phyloP scores from a whole-genome alignment of 2,329 filamentous ascomycete species.

The Ilyonectria destructans region DNA sequence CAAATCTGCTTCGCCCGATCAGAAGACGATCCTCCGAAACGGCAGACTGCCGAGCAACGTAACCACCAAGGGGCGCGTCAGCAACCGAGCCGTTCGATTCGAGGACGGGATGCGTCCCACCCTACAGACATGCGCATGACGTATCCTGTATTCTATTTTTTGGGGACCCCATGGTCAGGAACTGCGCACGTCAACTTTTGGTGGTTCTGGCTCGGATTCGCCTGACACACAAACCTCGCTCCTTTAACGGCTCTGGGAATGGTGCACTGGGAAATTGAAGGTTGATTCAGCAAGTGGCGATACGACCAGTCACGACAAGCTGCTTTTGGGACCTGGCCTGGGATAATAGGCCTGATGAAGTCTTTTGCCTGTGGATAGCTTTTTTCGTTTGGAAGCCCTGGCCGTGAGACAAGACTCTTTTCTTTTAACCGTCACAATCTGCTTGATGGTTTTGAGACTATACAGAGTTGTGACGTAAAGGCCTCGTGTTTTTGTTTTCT shows the following conservation, averaged over 20 bases:
- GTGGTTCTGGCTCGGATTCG: conserved; percentile 48
- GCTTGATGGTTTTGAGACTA: conserved; percentile 42
- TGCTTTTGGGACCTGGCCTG: conserved; percentile 48
- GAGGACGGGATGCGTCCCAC: conserved; percentile 58
- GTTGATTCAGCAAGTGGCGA: conserved; percentile 53
- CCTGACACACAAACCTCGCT: conserved; percentile 44
- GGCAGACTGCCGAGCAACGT: conserved; percentile 56
- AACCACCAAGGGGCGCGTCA: conserved; percentile 57
- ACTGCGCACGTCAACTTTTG: conserved; percentile 40
- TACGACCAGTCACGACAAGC: conserved; percentile 52
- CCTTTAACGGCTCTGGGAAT: conserved; percentile 45
- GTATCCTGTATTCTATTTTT: conserved; percentile 44
- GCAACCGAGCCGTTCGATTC: conserved; percentile 60
- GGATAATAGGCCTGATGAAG: conserved; percentile 47
- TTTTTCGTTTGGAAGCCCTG: conserved; percentile 48
- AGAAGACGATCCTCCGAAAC: conserved; percentile 63
- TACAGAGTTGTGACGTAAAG: conserved; percentile 45
- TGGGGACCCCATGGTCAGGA: conserved; percentile 38
- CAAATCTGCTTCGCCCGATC: conserved; percentile 58
- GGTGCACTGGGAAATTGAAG: conserved; percentile 51
- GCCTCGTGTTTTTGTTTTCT: conserved; percentile 34
- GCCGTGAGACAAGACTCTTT: conserved; percentile 45
- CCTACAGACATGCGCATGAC: conserved; percentile 59
- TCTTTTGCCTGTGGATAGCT: conserved; percentile 51
- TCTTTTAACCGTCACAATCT: conserved; percentile 40